Percentiles rank a stretch among this genome's conserved stretches.
Evolutionary conservation across 768 basidiomycete genomes (phyloP).

Genomic region (Agrocybe praecox): DNA sequence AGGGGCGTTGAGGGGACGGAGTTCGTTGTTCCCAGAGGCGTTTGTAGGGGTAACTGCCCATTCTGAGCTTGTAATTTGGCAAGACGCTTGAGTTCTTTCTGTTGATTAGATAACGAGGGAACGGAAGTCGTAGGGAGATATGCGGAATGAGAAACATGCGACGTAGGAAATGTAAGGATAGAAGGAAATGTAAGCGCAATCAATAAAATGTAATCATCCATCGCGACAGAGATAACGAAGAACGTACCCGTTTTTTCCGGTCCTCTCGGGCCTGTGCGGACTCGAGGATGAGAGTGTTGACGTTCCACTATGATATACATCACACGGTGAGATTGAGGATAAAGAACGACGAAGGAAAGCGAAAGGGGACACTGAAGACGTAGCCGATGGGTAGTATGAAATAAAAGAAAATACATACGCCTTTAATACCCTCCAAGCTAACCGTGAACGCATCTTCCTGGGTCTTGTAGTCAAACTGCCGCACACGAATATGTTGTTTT

Average conservation of each 20-base stretch:
- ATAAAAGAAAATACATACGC: constrained; percentile 48
- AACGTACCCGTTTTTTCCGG: constrained; percentile 72
- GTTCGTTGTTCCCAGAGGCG: background rate
- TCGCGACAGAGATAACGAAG: constrained; percentile 3
- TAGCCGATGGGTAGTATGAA: constrained; percentile 1
- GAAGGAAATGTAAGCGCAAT: constrained; percentile 9
- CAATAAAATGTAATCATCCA: constrained; percentile 1
- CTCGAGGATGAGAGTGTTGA: constrained; percentile 59
- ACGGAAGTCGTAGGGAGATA: constrained; percentile 5
- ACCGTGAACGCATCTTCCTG: constrained; percentile 76
- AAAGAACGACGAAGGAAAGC: constrained; percentile 1
- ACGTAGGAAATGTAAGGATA: background rate
- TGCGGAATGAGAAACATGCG: background rate
- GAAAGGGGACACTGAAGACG: constrained; percentile 2
- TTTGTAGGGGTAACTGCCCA: constrained; percentile 3
- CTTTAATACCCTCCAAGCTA: constrained; percentile 71
- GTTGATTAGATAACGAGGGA: constrained; percentile 11
- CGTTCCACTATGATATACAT: constrained; percentile 59
- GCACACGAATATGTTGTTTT: constrained; percentile 68
- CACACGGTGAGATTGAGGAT: constrained; percentile 8
- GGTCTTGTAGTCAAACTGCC: constrained; percentile 63
- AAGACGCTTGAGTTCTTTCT: constrained; percentile 76
- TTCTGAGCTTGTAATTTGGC: constrained; percentile 55
- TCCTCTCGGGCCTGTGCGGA: constrained; percentile 78
- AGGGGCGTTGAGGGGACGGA: constrained; percentile 14